Percentiles rank a stretch among this genome's conserved stretches.
Conservation (phyloP, 768 basidiomycete genomes). For the Chalciporus chontae region DNA sequence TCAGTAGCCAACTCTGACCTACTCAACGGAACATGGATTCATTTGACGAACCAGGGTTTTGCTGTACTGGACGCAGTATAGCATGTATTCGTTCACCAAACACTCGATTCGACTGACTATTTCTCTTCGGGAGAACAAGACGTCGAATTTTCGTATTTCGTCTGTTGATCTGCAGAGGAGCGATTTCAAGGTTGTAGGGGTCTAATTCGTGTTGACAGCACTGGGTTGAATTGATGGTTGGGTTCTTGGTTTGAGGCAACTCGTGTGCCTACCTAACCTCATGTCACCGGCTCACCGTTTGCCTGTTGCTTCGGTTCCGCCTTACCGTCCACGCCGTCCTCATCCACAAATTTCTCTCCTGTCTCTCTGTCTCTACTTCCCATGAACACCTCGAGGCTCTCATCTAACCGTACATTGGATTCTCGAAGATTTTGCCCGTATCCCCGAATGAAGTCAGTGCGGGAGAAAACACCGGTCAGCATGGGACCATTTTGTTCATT, state of each 20-base stretch:
- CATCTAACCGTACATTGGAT: background rate
- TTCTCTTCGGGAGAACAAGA: background rate
- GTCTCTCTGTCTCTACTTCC: background rate
- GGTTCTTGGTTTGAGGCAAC: background rate
- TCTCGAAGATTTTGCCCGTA: background rate
- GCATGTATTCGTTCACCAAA: no score
- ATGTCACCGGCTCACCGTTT: background rate
- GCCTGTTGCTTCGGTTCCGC: background rate
- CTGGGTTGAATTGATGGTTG: background rate
- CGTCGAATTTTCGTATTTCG: background rate
- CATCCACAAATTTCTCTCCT: background rate
- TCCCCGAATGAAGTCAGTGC: background rate
- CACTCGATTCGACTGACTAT: no score
- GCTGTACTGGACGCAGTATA: no score
- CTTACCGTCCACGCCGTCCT: background rate
- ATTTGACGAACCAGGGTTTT: no score
- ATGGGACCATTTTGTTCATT: background rate
- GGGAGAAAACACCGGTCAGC: background rate
- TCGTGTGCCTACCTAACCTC: background rate
- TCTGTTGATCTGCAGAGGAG: background rate
- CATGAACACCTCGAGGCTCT: background rate
- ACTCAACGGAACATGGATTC: no score
- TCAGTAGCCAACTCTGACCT: no score
- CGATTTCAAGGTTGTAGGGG: background rate
- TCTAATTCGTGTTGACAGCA: background rate